Evolutionary conservation across 1,284 basidiomycete genomes (phyloP), one percentile per base, ranked within the genome.

Genomic region (Marasmius fiardii): DNA sequence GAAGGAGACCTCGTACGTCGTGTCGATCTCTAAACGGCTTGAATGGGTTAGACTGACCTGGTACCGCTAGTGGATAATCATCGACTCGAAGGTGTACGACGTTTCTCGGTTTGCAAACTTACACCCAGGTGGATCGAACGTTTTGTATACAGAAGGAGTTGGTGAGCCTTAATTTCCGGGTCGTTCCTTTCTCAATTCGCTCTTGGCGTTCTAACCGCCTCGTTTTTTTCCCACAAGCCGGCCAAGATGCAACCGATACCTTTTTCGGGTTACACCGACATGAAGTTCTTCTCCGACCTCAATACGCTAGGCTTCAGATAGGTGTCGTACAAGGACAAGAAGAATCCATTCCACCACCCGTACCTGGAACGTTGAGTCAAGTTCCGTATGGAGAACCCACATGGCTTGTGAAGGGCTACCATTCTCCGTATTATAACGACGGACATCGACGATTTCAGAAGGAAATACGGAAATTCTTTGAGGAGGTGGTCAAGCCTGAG

Each of bases 211-310:
- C 43, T 10, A 10, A 26, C 24, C 47, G 33, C 8, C 28, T 47
- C 7, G 20, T 12, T 37, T 24, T 41, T n/a, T 43, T 12, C 35
- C 7, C 21, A 1, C 34, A 26, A 80, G 79, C 78, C 51, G 78
- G 79, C 43, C 80, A 92, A 67, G 95, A 98, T 63, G 92, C 93
- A 0, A 96, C 95, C 1, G 78, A 93, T 33, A 81, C 81, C 0
- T 98, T 98, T 81, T 98, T 91, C 62, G 88, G 91, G n/a, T 80
- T 98, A 52, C 95, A 98, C 69, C 81, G 93, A 23, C 85, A 90
- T 48, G 93, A 97, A 66, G 86, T 97, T 21, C 81, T 98, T 12
- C 75, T 83, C 33, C 86, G 87, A 56, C 89, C 92, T 0, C 89
- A 92, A 68, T 95, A 94, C 64, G 77, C 81, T 7, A 83, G 91